A percentile compares a stretch with the other conserved stretches of the same genome.
Evolutionary conservation across 1,139 yeast genomes (phyloP).

Genomic region (Debaryomycetaceae sp.): DNA sequence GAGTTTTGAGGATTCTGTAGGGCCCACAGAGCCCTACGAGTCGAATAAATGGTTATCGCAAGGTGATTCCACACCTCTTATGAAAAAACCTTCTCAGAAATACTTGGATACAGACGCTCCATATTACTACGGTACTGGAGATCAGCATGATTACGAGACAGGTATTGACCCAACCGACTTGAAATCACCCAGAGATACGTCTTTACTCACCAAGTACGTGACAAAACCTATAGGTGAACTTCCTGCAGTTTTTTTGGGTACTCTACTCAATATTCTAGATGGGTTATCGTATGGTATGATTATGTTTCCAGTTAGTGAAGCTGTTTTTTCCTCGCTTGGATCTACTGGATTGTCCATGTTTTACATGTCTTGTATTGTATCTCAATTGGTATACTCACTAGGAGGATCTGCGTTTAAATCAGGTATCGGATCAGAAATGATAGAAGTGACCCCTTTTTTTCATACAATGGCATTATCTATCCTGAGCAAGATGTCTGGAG

Average conservation of each 20-base stretch:
- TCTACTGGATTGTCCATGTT: conserved; percentile 93
- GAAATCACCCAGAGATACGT: conserved; percentile 4
- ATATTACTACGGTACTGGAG: neutral
- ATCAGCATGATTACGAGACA: conserved; percentile 10
- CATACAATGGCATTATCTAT: conserved; percentile 89
- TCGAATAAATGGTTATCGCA: neutral
- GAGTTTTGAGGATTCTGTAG: conserved; percentile 4
- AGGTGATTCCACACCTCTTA: neutral
- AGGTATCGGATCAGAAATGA: conserved; percentile 97
- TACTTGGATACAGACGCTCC: neutral
- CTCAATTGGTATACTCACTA: conserved; percentile 81
- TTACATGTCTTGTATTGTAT: conserved; percentile 81
- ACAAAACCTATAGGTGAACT: conserved; percentile 46
- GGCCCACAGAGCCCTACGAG: neutral
- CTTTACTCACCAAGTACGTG: conserved; percentile 17
- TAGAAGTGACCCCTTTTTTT: conserved; percentile 95
- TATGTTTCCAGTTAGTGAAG: conserved; percentile 85
- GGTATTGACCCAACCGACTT: conserved; percentile 2
- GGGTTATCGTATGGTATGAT: conserved; percentile 97
- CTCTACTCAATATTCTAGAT: conserved; percentile 80
- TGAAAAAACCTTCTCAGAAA: neutral
- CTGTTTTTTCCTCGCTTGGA: conserved; percentile 72
- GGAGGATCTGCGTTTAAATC: conserved; percentile 90
- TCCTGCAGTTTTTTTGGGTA: conserved; percentile 83
- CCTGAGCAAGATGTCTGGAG: conserved; percentile 51